Conservation (phyloP, 1,139 yeast genomes). For the Yamadazyma dendronema region DNA sequence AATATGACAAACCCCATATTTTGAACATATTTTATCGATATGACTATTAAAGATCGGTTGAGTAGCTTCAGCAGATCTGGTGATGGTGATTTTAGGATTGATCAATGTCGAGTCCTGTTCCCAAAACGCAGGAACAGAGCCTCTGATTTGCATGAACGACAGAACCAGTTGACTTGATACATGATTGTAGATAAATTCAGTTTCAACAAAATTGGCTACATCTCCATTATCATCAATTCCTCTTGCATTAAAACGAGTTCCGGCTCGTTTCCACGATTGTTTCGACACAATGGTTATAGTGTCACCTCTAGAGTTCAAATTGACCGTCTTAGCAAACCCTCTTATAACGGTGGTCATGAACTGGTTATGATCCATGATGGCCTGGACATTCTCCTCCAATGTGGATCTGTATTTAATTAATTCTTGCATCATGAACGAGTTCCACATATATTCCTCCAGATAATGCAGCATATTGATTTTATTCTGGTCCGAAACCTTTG, state of each 20-base stretch:
- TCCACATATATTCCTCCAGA: conserved; percentile 95
- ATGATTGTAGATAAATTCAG: conserved; percentile 72
- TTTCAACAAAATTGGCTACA: conserved; percentile 95
- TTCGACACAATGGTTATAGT: conserved; percentile 79
- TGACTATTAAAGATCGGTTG: conserved; percentile 88
- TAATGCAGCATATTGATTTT: conserved; percentile 44
- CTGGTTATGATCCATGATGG: conserved; percentile 66
- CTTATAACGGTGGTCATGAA: conserved; percentile 89
- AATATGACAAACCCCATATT: conserved; percentile 84
- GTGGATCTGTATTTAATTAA: conserved; percentile 72
- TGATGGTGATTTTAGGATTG: conserved; percentile 80
- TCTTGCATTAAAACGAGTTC: conserved; percentile 89
- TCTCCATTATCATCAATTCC: conserved; percentile 95
- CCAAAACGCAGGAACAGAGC: conserved; percentile 97
- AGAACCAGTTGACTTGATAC: conserved; percentile 48
- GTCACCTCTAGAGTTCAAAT: conserved; percentile 52
- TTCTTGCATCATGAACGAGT: conserved; percentile 84
- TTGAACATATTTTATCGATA: conserved; percentile 63
- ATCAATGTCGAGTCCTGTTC: conserved; percentile 90
- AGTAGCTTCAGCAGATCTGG: conserved; percentile 87
- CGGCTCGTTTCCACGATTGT: conserved; percentile 95
- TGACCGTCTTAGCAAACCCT: conserved; percentile 87
- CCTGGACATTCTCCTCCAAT: conserved; percentile 57
- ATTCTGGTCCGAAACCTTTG: no score
- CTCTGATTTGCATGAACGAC: conserved; percentile 85